Evolutionary conservation across 2,329 filamentous ascomycete species (phyloP), one percentile per base, ranked within the genome.

Genomic region (Aspergillus ruber): DNA sequence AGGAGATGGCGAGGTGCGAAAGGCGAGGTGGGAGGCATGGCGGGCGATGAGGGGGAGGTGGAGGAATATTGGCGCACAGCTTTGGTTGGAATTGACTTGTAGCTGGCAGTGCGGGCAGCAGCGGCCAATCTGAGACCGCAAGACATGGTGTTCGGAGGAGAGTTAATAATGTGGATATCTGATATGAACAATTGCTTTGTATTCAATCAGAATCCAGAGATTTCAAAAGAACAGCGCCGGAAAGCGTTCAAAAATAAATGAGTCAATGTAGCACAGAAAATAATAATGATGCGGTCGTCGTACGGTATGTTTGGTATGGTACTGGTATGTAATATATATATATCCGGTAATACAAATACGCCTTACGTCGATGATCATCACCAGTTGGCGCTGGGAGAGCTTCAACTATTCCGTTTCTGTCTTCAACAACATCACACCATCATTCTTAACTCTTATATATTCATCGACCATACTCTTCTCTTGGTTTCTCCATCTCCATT

Each of bases 1-100:
- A 96, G 84, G 45, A 98, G 78, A 76, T 97, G 91, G 56, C 93
- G 85, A 43, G 89, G 86, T 17, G 80, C 74, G 60, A 79, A 79
- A 9, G 79, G 76, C 5, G 80, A 80, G 45, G 75, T 77, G 20
- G 64, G 61, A 23, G 73, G 71, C 41, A 67, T 57, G 25, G 70
- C 63, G 43, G 57, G 52, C 46, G 43, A 23, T 4, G 61, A 29
- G 25, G 25, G 25, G 10, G 25, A 29, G 25, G 25, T 29, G 25
- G 25, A 56, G 45, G 60, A 63, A 55, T 67, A 69, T 52, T 53
- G 62, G 58, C 64, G 65, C 51, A 39, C 36, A 39, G 36, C 36
- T 39, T 18, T 17, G 50, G 58, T 56, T 58, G 57, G 47, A 50
- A 17, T 6, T 13, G 38, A 33, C 27, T 35, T 46, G 45, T n/a